Percentiles rank a stretch among this genome's conserved stretches.
These are phyloP conservation scores for Hymenoscyphus linearis DNA, from an alignment of 2,329 filamentous ascomycete genomes.

Conservation along the genomic window DNA sequence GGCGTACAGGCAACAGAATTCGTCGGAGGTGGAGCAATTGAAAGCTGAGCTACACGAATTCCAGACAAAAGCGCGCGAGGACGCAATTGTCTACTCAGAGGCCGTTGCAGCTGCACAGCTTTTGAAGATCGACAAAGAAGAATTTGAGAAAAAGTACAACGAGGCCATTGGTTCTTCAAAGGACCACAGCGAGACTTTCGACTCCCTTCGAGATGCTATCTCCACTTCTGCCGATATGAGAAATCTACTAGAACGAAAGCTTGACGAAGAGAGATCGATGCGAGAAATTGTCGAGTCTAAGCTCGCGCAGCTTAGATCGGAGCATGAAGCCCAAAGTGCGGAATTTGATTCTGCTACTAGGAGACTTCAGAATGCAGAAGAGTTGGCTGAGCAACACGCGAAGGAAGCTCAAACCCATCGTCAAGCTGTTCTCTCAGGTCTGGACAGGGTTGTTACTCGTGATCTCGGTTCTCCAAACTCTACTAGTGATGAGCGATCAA, in stretches of 20 bases:
- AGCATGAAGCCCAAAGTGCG: constrained; percentile 73
- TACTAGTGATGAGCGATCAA: constrained; percentile 59
- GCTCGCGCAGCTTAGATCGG: constrained; percentile 67
- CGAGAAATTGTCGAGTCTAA: constrained; percentile 73
- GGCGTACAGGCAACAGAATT: constrained; percentile 73
- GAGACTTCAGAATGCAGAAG: constrained; percentile 77
- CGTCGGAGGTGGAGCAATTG: constrained; percentile 78
- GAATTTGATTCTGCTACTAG: constrained; percentile 73
- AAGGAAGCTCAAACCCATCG: constrained; percentile 83
- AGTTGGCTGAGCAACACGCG: constrained; percentile 80
- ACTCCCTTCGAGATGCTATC: constrained; percentile 72
- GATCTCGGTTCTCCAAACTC: constrained; percentile 44
- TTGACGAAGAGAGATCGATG: constrained; percentile 75
- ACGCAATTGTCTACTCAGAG: constrained; percentile 72
- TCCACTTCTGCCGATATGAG: constrained; percentile 74
- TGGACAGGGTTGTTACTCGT: constrained; percentile 65
- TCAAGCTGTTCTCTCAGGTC: constrained; percentile 72
- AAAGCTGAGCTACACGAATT: constrained; percentile 78
- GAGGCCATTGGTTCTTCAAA: constrained; percentile 61
- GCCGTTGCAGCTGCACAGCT: constrained; percentile 69
- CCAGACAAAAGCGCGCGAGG: constrained; percentile 74
- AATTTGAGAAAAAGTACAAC: constrained; percentile 63
- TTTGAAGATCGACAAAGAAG: constrained; percentile 79
- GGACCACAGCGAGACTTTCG: constrained; percentile 66
- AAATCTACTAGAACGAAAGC: constrained; percentile 68